Conservation (phyloP, 768 basidiomycete species). For the Piloderma croceum region DNA sequence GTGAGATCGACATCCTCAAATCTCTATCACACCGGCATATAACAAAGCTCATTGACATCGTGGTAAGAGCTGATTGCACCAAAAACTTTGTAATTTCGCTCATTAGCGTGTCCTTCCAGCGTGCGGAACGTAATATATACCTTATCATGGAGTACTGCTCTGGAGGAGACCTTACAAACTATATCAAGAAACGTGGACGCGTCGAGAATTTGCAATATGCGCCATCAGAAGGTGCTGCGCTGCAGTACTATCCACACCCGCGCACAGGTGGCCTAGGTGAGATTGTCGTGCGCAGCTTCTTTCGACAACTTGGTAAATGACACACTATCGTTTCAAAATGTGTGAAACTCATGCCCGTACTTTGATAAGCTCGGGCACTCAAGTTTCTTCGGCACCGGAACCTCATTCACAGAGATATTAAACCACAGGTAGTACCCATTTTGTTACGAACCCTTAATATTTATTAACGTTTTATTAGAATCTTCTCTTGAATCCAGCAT, state of each 20-base stretch:
- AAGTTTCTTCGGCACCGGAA: slow-evolving; percentile 86
- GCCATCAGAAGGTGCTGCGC: slow-evolving; percentile 60
- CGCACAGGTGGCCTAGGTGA: slow-evolving; percentile 86
- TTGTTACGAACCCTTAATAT: not conserved
- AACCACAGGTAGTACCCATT: slow-evolving; percentile 66
- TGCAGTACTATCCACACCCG: slow-evolving; percentile 88
- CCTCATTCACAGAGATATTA: slow-evolving; percentile 95
- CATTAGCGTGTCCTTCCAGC: slow-evolving; percentile 31
- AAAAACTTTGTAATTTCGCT: slow-evolving; percentile 7
- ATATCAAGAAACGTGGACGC: slow-evolving; percentile 95
- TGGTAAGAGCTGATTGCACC: slow-evolving; percentile 46
- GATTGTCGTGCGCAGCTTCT: slow-evolving; percentile 84
- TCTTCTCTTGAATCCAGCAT: slow-evolving; percentile 79
- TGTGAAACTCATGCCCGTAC: slow-evolving; percentile 1
- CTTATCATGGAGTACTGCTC: slow-evolving; percentile 97
- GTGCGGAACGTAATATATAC: slow-evolving; percentile 76
- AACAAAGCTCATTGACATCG: slow-evolving; percentile 87
- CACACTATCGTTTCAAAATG: not conserved
- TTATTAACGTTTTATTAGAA: slow-evolving; percentile 49
- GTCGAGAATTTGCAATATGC: slow-evolving; percentile 84
- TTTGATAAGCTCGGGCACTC: slow-evolving; percentile 73
- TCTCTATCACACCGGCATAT: slow-evolving; percentile 89
- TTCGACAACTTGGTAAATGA: slow-evolving; percentile 77
- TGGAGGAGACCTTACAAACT: slow-evolving; percentile 92
- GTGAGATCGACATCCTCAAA: slow-evolving; percentile 96